phyloP scores from a whole-genome alignment of 257 asterid species.

The Gynochthodes officinalis region DNA sequence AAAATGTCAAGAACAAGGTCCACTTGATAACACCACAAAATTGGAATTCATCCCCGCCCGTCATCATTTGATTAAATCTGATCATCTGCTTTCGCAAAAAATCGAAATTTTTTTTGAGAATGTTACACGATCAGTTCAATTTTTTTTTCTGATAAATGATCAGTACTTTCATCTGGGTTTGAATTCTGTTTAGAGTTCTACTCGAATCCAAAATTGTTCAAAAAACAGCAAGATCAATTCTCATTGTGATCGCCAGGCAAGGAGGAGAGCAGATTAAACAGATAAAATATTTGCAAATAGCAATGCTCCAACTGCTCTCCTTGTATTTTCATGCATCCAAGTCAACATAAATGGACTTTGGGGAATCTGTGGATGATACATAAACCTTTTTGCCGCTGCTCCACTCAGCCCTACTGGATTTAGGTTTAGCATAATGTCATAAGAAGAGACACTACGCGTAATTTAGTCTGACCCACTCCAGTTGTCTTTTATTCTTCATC shows the following conservation, averaged over 20 bases:
- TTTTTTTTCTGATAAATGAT: too few species aligned
- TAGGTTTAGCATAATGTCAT: neutral
- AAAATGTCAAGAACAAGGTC: neutral
- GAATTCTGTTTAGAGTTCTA: too few species aligned
- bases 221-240: too few species aligned
- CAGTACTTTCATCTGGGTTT: too few species aligned
- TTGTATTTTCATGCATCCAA: constrained; percentile 49
- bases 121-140: too few species aligned
- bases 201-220: too few species aligned
- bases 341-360: constrained; percentile 41
- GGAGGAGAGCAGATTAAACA: neutral
- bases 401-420: too few species aligned
- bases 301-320: constrained; percentile 36
- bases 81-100: too few species aligned
- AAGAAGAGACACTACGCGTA: neutral
- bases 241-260: too few species aligned
- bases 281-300: neutral
- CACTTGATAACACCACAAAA: neutral
- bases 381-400: constrained; percentile 2
- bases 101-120: too few species aligned
- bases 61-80: too few species aligned
- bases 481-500: constrained; percentile 39
- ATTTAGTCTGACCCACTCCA: neutral
- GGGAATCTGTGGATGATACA: constrained; percentile 16
- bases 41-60: too few species aligned